Percentiles rank a stretch among this genome's conserved stretches.
These are phyloP conservation scores for Torulaspora delbrueckii DNA, from an alignment of 805 yeast genomes.

Conservation along the genomic window DNA sequence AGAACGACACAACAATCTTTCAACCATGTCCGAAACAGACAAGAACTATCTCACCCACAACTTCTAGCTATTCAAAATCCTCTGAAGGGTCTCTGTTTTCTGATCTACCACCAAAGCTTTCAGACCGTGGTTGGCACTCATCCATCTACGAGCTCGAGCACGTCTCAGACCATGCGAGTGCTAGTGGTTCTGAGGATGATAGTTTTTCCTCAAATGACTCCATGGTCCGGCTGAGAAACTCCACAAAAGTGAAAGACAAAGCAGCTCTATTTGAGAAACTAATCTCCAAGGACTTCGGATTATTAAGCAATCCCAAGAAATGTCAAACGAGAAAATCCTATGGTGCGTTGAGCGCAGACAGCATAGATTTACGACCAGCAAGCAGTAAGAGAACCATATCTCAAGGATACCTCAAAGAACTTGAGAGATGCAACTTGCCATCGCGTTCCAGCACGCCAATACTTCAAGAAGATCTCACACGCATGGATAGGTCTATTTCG, in stretches of 20 bases:
- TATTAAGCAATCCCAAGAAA: constrained; percentile 7
- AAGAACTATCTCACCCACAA: constrained; percentile 16
- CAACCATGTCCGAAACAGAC: constrained; percentile 2
- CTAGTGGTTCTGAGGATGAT: constrained; percentile 6
- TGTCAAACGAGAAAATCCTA: constrained; percentile 11
- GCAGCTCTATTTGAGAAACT: constrained; percentile 32
- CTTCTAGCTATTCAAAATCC: constrained; percentile 23
- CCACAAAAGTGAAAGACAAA: constrained; percentile 34
- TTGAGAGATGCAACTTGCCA: constrained; percentile 18
- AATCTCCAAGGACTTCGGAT: constrained; percentile 12
- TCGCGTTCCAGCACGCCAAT: constrained; percentile 4
- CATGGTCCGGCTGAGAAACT: constrained; percentile 25
- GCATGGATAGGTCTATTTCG: constrained; percentile 1
- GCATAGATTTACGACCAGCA: neutral
- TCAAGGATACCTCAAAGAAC: constrained; percentile 21
- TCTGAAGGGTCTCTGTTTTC: constrained; percentile 27
- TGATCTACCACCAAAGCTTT: constrained; percentile 22
- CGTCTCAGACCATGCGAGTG: constrained; percentile 9
- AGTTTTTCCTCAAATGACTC: constrained; percentile 21
- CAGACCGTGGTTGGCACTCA: constrained; percentile 21
- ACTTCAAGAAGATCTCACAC: neutral
- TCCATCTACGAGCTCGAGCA: constrained; percentile 18
- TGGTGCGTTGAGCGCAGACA: constrained; percentile 9
- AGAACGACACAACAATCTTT: neutral
- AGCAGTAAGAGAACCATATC: constrained; percentile 17